phyloP scores from a whole-genome alignment of 1,284 basidiomycete genomes.

The Athelia sp. region DNA sequence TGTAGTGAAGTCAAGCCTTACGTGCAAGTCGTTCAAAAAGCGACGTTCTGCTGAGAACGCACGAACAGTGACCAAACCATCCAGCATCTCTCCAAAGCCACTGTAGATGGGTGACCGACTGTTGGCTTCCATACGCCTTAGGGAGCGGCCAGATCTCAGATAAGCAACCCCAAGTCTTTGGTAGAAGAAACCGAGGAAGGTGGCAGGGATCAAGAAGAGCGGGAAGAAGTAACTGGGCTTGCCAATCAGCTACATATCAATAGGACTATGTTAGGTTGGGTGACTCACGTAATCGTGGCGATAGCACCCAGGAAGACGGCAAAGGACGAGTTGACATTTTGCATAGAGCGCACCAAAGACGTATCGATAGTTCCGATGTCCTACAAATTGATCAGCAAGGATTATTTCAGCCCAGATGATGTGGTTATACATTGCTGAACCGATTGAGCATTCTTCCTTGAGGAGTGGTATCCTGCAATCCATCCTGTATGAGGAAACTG shows the following conservation, averaged over 20 bases:
- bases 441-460: slow-evolving; percentile 60
- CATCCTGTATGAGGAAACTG: slow-evolving; percentile 5
- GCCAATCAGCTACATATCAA: slow-evolving; percentile 7
- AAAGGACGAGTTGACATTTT: slow-evolving; percentile 68
- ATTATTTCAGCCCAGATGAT: background rate
- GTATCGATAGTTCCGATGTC: slow-evolving; percentile 80
- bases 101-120: slow-evolving; percentile 70
- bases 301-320: slow-evolving; percentile 56
- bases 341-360: slow-evolving; percentile 63
- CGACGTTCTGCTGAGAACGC: slow-evolving; percentile 81
- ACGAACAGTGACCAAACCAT: slow-evolving; percentile 81
- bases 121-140: slow-evolving; percentile 77
- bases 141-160: slow-evolving; percentile 70
- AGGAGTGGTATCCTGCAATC: slow-evolving; percentile 40
- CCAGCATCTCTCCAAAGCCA: slow-evolving; percentile 75
- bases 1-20: slow-evolving; percentile 60
- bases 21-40: slow-evolving; percentile 74
- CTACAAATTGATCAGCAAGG: slow-evolving; percentile 21
- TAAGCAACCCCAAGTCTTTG: slow-evolving; percentile 68
- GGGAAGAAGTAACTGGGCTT: slow-evolving; percentile 58
- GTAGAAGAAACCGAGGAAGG: slow-evolving; percentile 59
- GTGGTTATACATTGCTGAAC: slow-evolving; percentile 49
- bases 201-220: slow-evolving; percentile 67
- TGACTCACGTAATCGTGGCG: background rate
- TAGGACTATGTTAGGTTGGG: background rate